These are phyloP conservation scores for Arthrobotrys pseudoclavata DNA, from an alignment of 2,329 filamentous ascomycete genomes.

Conservation along the genomic window DNA sequence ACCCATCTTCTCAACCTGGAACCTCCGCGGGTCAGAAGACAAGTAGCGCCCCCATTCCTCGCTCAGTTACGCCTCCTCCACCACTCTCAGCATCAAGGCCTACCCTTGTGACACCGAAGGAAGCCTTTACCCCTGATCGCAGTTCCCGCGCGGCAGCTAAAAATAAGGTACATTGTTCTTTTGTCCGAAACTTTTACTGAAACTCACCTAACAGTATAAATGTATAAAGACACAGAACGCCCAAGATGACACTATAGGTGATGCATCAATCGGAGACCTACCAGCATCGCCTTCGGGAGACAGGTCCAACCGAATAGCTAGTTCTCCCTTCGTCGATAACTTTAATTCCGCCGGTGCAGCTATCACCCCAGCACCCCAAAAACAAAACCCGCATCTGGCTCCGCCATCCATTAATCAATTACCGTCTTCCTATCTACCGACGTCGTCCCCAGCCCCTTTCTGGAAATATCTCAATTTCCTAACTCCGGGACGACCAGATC, in stretches of 20 bases:
- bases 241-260: slow-evolving; percentile 59
- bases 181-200: background rate
- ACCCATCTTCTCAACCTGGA: slow-evolving; percentile 60
- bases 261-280: slow-evolving; percentile 37
- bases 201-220: slow-evolving; percentile 63
- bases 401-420: slow-evolving; percentile 84
- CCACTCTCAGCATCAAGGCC: slow-evolving; percentile 67
- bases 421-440: slow-evolving; percentile 87
- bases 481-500: slow-evolving; percentile 62
- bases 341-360: slow-evolving; percentile 51
- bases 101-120: slow-evolving; percentile 67
- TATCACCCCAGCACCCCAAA: slow-evolving; percentile 79
- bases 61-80: slow-evolving; percentile 66
- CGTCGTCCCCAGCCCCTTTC: slow-evolving; percentile 86
- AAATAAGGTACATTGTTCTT: slow-evolving; percentile 63
- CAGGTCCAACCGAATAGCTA: slow-evolving; percentile 23
- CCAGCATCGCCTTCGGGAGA: slow-evolving; percentile 59
- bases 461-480: slow-evolving; percentile 85
- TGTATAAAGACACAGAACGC: slow-evolving; percentile 60
- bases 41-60: slow-evolving; percentile 38
- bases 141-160: slow-evolving; percentile 65
- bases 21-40: slow-evolving; percentile 58
- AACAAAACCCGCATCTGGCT: slow-evolving; percentile 79
- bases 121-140: slow-evolving; percentile 72
- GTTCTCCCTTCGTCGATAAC: slow-evolving; percentile 60